Evolutionary conservation across 2,329 filamentous ascomycete genomes (phyloP).

Genomic region (Talaromyces sp.): DNA sequence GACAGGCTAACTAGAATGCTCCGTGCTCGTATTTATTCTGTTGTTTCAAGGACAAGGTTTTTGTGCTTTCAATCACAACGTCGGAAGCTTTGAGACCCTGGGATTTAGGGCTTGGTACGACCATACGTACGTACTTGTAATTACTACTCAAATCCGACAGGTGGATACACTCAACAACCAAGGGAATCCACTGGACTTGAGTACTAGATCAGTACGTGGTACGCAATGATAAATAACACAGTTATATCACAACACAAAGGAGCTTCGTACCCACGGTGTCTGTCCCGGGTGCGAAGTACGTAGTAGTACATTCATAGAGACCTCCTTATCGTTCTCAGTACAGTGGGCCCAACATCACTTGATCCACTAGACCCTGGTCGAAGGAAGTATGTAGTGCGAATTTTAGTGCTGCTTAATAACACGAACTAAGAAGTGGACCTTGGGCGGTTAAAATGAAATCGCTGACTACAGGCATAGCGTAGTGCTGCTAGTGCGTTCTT

Average conservation of each 20-base stretch:
- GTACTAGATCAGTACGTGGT: background rate
- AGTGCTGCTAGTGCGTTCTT: background rate
- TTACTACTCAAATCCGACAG: background rate
- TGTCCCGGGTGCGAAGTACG: background rate
- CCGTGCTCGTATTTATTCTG: background rate
- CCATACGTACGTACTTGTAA: background rate
- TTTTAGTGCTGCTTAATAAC: background rate
- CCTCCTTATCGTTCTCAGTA: background rate
- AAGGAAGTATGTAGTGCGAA: background rate
- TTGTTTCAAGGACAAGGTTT: background rate
- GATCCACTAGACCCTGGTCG: background rate
- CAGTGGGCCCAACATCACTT: background rate
- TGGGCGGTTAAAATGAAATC: no score
- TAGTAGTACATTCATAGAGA: background rate
- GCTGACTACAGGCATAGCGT: no score
- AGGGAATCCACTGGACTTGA: no score
- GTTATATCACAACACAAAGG: background rate
- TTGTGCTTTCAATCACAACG: background rate
- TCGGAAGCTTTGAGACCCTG: background rate
- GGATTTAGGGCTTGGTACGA: background rate
- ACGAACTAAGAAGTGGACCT: background rate
- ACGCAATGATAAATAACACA: background rate
- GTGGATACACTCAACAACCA: background rate
- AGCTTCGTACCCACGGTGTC: background rate
- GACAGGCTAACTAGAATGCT: background rate